Evolutionary conservation across 345 rosid genomes (phyloP), one percentile per base, ranked within the genome.

Genomic region (Lumnitzera racemosa): DNA sequence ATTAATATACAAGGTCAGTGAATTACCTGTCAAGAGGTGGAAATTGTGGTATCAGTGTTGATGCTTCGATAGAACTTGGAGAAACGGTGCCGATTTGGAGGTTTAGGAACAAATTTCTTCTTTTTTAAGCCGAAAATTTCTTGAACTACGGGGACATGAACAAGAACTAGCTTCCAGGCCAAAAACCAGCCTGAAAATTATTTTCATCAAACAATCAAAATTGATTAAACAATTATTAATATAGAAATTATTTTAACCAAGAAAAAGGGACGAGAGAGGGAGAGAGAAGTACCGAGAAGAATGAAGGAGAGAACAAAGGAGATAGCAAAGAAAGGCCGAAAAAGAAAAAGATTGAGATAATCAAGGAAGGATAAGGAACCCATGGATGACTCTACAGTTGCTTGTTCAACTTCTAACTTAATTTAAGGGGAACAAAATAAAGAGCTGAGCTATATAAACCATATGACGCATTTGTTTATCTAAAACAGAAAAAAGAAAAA

Each of bases 101-200:
- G 94, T 70, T 87, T 89, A 0, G 87, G 80, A 61, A 65, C 78
- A 49, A 71, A 12, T 16, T 70, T 60, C 55, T 84, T 85, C 74
- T 87, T 81, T 57, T 72, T 75, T 68, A 87, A 73, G 15, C 95
- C 96, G 57, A 85, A 89, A 36, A 89, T 79, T 71, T 92, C 98
- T 73, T 89, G 95, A 24, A 87, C 87, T 52, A 87, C 53, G 61
- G 96, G 97, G 24, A 85, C 96, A 58, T 92, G 96, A 48, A 82
- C 88, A 68, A 92, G 77, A 56, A 89, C 84, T 15, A 89, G 74
- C 80, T 89, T 89, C 96, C 97, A 92, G 17, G 97, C 96, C 76
- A 89, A 63, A 62, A 65, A 59, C 98, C 96, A 92, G 46, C 98
- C 98, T 89, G 23, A 8, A 16, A 17, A 11, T n/a, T 23, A 15